Percentiles rank a stretch among this genome's conserved stretches.
Evolutionary conservation across 2,329 filamentous ascomycete species (phyloP).

Genomic region (Esteya vermicola): DNA sequence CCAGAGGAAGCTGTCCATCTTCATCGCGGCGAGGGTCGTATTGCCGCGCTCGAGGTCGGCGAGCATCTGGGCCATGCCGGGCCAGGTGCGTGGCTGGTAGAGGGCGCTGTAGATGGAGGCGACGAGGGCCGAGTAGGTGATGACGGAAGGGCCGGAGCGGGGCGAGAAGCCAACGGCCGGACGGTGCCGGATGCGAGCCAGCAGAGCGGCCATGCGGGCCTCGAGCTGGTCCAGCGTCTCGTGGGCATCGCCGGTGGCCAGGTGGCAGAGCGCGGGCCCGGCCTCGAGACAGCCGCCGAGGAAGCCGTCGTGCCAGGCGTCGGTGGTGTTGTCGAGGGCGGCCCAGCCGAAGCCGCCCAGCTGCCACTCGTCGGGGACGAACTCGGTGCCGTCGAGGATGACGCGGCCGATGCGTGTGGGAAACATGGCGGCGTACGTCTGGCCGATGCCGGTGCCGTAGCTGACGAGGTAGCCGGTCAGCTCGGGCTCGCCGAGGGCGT

Average conservation of each 20-base stretch:
- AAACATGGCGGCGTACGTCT: constrained; percentile 37
- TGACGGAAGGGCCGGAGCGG: constrained; percentile 24
- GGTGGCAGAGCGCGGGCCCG: constrained; percentile 28
- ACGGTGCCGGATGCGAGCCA: constrained; percentile 22
- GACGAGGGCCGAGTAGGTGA: constrained; percentile 31
- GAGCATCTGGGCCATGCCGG: constrained; percentile 24
- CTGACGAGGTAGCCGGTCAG: constrained; percentile 34
- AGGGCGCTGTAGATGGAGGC: constrained; percentile 23
- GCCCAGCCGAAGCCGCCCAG: constrained; percentile 32
- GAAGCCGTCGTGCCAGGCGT: constrained; percentile 35
- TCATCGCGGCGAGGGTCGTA: constrained; percentile 23
- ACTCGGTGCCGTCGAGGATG: constrained; percentile 34
- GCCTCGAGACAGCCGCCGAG: constrained; percentile 34
- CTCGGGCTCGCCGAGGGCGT: constrained; percentile 28
- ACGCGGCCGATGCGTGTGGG: constrained; percentile 31
- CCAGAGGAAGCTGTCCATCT: constrained; percentile 25
- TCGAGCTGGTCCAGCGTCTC: constrained; percentile 18
- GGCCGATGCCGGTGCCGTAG: constrained; percentile 37
- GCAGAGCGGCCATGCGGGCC: constrained; percentile 22
- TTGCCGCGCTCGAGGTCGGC: constrained; percentile 30
- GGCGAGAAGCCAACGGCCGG: constrained; percentile 24
- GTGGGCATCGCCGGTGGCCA: constrained; percentile 17
- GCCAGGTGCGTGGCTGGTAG: constrained; percentile 30
- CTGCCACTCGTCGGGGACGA: constrained; percentile 28
- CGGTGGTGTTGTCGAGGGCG: constrained; percentile 31